Evolutionary conservation across 768 basidiomycete species (phyloP).

Genomic region (Mycena leptocephala): DNA sequence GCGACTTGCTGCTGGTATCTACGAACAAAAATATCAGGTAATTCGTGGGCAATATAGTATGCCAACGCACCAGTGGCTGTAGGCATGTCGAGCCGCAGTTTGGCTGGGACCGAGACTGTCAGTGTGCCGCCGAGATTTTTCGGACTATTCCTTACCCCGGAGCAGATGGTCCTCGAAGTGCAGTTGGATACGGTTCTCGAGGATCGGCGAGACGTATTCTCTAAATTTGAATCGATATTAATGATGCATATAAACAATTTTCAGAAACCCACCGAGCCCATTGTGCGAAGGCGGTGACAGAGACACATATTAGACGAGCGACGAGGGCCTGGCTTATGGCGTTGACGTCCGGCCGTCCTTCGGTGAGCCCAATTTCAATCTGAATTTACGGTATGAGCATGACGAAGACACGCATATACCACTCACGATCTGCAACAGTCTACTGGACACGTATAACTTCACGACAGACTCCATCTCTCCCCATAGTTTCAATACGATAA

Average conservation of each 20-base stretch:
- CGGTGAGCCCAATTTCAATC: conserved; percentile 24
- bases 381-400: neutral
- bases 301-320: conserved; percentile 1
- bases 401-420: neutral
- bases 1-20: conserved; percentile 22
- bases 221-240: neutral
- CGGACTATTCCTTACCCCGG: no score
- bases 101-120: neutral
- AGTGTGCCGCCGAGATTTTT: no score
- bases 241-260: neutral
- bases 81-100: conserved; percentile 30
- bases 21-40: neutral
- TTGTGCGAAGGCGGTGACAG: neutral
- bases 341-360: conserved; percentile 12
- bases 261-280: conserved; percentile 15
- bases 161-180: conserved; percentile 26
- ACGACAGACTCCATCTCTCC: conserved; percentile 13
- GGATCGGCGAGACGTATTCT: neutral
- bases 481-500: conserved; percentile 20
- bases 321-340: conserved; percentile 19
- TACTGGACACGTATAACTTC: neutral
- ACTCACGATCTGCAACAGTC: conserved; percentile 15
- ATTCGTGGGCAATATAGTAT: no score
- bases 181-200: conserved; percentile 1
- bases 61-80: conserved; percentile 14